Evolutionary conservation across 495 filamentous ascomycete species (phyloP).

Genomic region (Platismatia glauca): DNA sequence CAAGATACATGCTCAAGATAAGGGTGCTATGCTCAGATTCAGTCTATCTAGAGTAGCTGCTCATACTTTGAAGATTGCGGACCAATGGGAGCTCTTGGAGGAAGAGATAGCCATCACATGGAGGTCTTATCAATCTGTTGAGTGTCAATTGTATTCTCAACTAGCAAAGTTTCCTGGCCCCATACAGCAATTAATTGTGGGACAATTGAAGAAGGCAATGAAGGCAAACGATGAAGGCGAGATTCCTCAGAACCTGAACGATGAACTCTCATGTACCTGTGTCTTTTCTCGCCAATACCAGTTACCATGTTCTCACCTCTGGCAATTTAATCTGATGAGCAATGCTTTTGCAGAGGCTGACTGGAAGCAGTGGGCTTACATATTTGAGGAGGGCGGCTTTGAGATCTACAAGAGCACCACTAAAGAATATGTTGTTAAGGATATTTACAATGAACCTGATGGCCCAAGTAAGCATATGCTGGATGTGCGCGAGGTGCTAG

Average conservation of each 20-base stretch:
- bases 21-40: not conserved
- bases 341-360: not conserved
- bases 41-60: not conserved
- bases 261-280: too few relatives aligned
- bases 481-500: not conserved
- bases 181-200: too few relatives aligned
- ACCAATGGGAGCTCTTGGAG: too few relatives aligned
- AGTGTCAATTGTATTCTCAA: not conserved
- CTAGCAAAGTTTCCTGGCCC: too few relatives aligned
- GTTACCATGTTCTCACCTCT: not conserved
- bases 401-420: constrained; percentile 6
- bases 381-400: constrained; percentile 1
- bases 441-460: constrained; percentile 7
- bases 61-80: not conserved
- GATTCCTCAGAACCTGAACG: too few relatives aligned
- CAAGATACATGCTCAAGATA: not conserved
- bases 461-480: constrained; percentile 1
- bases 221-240: not conserved
- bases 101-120: not conserved
- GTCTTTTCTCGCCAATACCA: not conserved
- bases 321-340: not conserved
- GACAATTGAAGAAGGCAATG: not conserved
- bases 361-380: not conserved
- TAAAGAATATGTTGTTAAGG: constrained; percentile 1
- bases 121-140: not conserved